phyloP scores from a whole-genome alignment of 2,329 filamentous ascomycete genomes.

The Verticillium nubilum region DNA sequence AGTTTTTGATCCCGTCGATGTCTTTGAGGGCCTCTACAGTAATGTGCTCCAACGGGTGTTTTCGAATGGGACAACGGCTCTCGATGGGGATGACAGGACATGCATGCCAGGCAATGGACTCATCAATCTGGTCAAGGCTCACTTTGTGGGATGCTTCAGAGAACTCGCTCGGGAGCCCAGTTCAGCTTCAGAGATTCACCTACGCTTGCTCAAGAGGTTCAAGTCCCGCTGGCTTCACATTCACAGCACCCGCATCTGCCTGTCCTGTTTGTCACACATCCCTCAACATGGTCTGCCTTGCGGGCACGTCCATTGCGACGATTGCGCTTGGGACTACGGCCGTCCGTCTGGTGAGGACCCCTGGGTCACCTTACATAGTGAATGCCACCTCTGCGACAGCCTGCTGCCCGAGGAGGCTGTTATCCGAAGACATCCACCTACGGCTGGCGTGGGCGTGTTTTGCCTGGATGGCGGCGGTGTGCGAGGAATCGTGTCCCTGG shows the following conservation, averaged over 20 bases:
- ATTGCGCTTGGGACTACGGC: neutral
- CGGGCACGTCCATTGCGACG: neutral
- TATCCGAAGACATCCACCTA: slow-evolving; percentile 1
- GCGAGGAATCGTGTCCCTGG: slow-evolving; percentile 20
- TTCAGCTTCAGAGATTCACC: neutral
- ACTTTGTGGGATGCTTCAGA: neutral
- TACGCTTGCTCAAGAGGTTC: neutral
- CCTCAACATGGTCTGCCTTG: neutral
- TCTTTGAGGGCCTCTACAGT: slow-evolving; percentile 5
- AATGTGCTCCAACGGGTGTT: neutral
- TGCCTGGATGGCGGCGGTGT: slow-evolving; percentile 19
- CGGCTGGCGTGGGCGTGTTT: neutral
- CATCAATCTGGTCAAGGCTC: neutral
- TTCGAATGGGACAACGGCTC: neutral
- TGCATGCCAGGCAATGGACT: neutral
- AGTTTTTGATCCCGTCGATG: slow-evolving; percentile 3
- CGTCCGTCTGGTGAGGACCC: neutral
- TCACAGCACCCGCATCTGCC: neutral
- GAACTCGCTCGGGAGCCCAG: neutral
- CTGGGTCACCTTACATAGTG: neutral
- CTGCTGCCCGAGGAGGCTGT: neutral
- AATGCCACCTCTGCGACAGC: neutral
- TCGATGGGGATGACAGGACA: neutral
- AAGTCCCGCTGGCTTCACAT: neutral
- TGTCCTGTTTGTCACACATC: neutral